phyloP scores from a whole-genome alignment of 176 grass and related monocot species.

The Panicum miliaceum region DNA sequence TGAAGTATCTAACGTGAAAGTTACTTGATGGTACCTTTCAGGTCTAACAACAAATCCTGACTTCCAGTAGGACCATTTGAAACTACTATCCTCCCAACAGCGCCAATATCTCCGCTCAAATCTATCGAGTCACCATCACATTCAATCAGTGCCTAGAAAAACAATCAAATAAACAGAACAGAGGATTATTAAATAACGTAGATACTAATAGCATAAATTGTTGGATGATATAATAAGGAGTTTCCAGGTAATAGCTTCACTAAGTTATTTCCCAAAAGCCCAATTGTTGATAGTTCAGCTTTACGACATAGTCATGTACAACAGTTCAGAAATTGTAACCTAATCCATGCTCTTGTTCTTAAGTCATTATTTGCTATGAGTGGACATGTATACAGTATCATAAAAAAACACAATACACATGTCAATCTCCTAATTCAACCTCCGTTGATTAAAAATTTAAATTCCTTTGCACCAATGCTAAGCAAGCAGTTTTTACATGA shows the following conservation, averaged over 20 bases:
- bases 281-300: not conserved
- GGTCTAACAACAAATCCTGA: conserved; percentile 82
- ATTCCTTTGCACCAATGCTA: not conserved
- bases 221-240: not conserved
- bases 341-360: not conserved
- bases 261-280: conserved; percentile 18
- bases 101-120: conserved; percentile 93
- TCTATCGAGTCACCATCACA: conserved; percentile 97
- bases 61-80: conserved; percentile 71
- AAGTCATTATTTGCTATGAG: not conserved
- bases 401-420: conserved; percentile 22
- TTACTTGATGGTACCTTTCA: conserved; percentile 70
- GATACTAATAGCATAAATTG: conserved; percentile 6
- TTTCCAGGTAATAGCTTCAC: conserved; percentile 27
- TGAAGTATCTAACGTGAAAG: not conserved
- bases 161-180: conserved; percentile 44
- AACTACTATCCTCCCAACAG: conserved; percentile 84
- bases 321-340: not conserved
- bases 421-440: not conserved
- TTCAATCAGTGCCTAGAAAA: conserved; percentile 86
- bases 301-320: not conserved
- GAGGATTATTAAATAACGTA: conserved; percentile 34
- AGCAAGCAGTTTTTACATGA: not conserved
- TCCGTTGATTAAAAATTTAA: not conserved
- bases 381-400: not conserved